Percentiles rank a stretch among this genome's conserved stretches.
phyloP scores from a whole-genome alignment of 495 filamentous ascomycete genomes.

The Lindgomyces ingoldianus region DNA sequence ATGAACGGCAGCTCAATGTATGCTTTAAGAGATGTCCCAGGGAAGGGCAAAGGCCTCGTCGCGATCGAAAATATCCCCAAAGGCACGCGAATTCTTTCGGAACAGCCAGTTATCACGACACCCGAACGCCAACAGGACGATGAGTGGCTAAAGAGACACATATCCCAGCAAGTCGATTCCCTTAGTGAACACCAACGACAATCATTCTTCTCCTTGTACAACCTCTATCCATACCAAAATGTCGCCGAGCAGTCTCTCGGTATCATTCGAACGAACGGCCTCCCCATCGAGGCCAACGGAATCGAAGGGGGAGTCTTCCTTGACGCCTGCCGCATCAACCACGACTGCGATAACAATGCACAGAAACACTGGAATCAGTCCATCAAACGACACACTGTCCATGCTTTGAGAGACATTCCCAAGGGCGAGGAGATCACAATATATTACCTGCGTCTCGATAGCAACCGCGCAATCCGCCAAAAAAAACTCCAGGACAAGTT shows the following conservation, averaged over 20 bases:
- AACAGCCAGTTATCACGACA: conserved; percentile 39
- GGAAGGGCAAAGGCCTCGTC: conserved; percentile 45
- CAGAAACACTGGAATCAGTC: conserved; percentile 45
- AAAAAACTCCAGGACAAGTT: conserved; percentile 12
- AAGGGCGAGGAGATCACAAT: conserved; percentile 48
- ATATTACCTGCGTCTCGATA: conserved; percentile 37
- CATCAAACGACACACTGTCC: conserved; percentile 39
- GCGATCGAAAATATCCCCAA: conserved; percentile 40
- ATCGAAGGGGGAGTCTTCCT: conserved; percentile 39
- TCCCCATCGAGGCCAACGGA: conserved; percentile 33
- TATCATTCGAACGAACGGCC: conserved; percentile 42
- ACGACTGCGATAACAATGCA: conserved; percentile 45
- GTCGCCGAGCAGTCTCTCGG: conserved; percentile 33
- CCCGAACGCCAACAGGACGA: not conserved
- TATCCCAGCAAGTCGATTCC: conserved; percentile 31
- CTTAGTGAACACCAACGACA: conserved; percentile 29
- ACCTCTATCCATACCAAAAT: conserved; percentile 32
- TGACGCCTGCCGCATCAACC: conserved; percentile 46
- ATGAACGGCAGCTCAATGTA: too few species aligned
- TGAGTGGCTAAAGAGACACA: conserved; percentile 12
- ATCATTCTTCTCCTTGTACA: conserved; percentile 40
- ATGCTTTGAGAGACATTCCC: conserved; percentile 37
- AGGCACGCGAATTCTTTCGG: conserved; percentile 44
- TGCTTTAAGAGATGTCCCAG: conserved; percentile 29
- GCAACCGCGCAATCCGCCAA: conserved; percentile 22